Evolutionary conservation across 2,329 filamentous ascomycete genomes (phyloP), one percentile per base, ranked within the genome.

Genomic region (Paramyrothecium roridum): DNA sequence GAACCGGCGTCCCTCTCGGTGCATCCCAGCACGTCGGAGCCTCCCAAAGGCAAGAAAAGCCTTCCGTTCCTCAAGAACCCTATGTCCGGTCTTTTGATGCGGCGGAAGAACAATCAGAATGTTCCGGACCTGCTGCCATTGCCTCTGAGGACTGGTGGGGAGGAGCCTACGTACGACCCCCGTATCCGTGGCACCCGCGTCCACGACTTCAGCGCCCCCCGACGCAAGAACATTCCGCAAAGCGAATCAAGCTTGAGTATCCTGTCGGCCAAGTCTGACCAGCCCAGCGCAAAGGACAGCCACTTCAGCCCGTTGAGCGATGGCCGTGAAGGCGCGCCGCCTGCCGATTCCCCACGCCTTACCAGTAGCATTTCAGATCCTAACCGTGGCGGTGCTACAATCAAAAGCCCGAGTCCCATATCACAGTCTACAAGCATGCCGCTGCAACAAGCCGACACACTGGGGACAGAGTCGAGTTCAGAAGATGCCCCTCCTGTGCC

Each of bases 181-280:
- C 78, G 83, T 11, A 89, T 89, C 59, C 79, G 78, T 63, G 86
- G 83, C 50, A 89, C 82, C 8, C 76, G 79, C 49, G 79, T 87
- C 51, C 86, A 89, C 65, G 86, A 85, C 67, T 88, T 87, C 62
- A 87, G 84, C 63, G 83, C 82, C 0, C 85, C 84, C 2, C 74
- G 83, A 51, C 77, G 76, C 22, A 78, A 73, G 43, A 59, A 56
- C 20, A 50, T 30, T 3, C 57, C 57, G 19, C 60, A 33, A 10
- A 64, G 59, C 23, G 59, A 59, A 8, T 48, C 57, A 52, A 22
- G 19, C 40, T 21, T 58, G 49, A 8, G 48, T 26, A 40, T 48
- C 21, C 34, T 45, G 45, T 13, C 43, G 20, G 17, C 49, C 3
- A 51, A 40, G 49, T 20, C 30, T 16, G 49, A 37, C 21, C 23